Base-by-base conservation (phyloP, 2,329 filamentous ascomycete species). In the Rhexocercosporidium sp. region DNA sequence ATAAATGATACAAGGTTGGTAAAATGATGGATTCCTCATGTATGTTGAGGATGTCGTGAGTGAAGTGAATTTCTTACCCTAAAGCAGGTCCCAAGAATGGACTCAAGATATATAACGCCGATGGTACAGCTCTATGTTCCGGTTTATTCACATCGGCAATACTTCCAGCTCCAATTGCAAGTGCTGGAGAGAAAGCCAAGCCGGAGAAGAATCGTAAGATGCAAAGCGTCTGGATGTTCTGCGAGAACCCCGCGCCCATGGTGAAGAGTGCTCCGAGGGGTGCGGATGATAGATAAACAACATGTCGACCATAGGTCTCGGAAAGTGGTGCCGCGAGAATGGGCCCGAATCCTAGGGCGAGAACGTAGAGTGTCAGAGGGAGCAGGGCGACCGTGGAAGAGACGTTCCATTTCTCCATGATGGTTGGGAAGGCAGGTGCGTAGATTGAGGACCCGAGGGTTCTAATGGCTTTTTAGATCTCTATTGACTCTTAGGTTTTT, bases 301-400 rank as follows among this genome's bases (percentile, higher is more conserved):
- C 66, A 53, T 78, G 71, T 0, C 84, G 73, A n/a, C 88, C 88
- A 71, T 86, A 88, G 2, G 88, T 78, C 73, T 92, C 89, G 8
- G 84, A 87, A 5, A 90, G 65, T 0, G 90, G 89, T 0, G 86
- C 87, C 62, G 87, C 83, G 4, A 90, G 54, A 57, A 90, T 77
- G 0, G 88, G 88, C 0, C 88, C 89, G 34, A 87, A 84, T 1
- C 84, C 87, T 65, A 88, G 85, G 22, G 90, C 90, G 0, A 92
- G 79, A 2, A 92, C 82, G 75, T 90, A 75, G 4, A 76, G 70
- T 14, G 64, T 70, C 8, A 70, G 34, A 67, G 90, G 87, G 64
- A 93, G 89, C 0, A 87, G 61, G 12, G 70, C 71, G 9, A 74
- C 70, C 29, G 69, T 71, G 2, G 76, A 79, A 16, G 73, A 76